phyloP scores from a whole-genome alignment of 2,329 filamentous ascomycete species.

The Triangularia verruculosa region DNA sequence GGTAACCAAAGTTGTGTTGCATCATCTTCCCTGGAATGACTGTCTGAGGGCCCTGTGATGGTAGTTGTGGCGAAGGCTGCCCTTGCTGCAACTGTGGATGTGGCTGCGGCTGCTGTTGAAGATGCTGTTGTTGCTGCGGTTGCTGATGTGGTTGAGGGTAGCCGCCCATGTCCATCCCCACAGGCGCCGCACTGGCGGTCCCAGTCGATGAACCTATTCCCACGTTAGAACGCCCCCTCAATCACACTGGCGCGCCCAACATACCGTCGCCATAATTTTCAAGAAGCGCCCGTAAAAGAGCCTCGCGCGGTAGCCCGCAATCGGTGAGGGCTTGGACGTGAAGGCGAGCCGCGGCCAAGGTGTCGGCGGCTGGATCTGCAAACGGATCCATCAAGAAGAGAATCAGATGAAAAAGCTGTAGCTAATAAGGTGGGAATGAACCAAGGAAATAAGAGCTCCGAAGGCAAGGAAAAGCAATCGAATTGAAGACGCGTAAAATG shows the following conservation, averaged over 20 bases:
- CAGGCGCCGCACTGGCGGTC: not conserved
- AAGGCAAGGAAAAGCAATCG: not conserved
- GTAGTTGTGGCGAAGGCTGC: slow-evolving; percentile 15
- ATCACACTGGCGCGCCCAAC: slow-evolving; percentile 2
- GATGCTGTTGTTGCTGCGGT: slow-evolving; percentile 2
- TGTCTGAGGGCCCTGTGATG: not conserved
- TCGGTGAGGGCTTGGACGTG: slow-evolving; percentile 34
- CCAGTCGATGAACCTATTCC: slow-evolving; percentile 1
- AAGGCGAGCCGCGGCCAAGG: slow-evolving; percentile 31
- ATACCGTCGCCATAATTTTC: slow-evolving; percentile 31
- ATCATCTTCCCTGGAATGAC: slow-evolving; percentile 14
- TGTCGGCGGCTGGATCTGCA: slow-evolving; percentile 28
- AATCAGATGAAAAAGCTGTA: not conserved
- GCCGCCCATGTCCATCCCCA: slow-evolving; percentile 13
- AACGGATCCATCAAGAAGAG: slow-evolving; percentile 27
- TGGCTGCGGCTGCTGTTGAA: not conserved
- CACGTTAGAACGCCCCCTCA: not conserved
- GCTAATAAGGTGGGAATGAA: not conserved
- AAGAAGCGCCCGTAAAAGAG: slow-evolving; percentile 33
- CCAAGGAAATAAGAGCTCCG: slow-evolving; percentile 1
- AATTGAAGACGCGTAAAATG: slow-evolving; percentile 1
- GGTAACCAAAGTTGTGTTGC: slow-evolving; percentile 9
- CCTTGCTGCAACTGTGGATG: slow-evolving; percentile 4
- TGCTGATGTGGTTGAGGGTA: slow-evolving; percentile 16
- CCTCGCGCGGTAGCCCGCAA: slow-evolving; percentile 33